Conservation (phyloP, 192 early-diverging fungal genomes). For the Geranomyces variabilis region DNA sequence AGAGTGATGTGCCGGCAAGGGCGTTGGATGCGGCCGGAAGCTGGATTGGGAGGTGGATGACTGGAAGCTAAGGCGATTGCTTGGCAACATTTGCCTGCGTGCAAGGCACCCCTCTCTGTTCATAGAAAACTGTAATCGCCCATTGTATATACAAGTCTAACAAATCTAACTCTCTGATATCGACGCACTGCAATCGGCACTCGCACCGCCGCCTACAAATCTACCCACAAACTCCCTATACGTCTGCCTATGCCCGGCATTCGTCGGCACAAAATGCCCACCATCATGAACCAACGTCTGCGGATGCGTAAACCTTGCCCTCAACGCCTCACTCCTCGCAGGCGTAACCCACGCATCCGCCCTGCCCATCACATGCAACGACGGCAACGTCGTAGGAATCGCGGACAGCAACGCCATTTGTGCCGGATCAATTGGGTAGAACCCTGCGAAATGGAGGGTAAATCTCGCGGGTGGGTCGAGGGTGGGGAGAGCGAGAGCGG, state of each 20-base stretch:
- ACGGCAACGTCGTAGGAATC: slow-evolving; percentile 1
- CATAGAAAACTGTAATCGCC: no score
- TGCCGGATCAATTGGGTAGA: slow-evolving; percentile 30
- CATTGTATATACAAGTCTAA: no score
- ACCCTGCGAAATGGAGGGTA: slow-evolving; percentile 43
- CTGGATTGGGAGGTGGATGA: not conserved
- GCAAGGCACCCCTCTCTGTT: no score
- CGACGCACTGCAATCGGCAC: not conserved
- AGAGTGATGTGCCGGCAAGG: not conserved
- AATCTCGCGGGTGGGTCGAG: slow-evolving; percentile 36
- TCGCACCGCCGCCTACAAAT: slow-evolving; percentile 7
- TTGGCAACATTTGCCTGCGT: no score
- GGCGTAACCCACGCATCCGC: slow-evolving; percentile 32
- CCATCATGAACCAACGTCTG: slow-evolving; percentile 28
- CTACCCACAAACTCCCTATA: slow-evolving; percentile 41
- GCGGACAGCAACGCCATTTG: slow-evolving; percentile 17
- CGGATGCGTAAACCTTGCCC: slow-evolving; percentile 19
- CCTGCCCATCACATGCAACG: slow-evolving; percentile 45
- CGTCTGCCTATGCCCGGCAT: slow-evolving; percentile 29
- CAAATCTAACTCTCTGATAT: no score
- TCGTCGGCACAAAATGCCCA: slow-evolving; percentile 48
- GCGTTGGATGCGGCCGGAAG: not conserved
- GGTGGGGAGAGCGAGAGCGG: slow-evolving; percentile 36
- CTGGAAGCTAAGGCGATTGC: no score
- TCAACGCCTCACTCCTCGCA: slow-evolving; percentile 23